These are phyloP conservation scores for Chara braunii DNA, from an alignment of 139 green algal species.

Conservation along the genomic window DNA sequence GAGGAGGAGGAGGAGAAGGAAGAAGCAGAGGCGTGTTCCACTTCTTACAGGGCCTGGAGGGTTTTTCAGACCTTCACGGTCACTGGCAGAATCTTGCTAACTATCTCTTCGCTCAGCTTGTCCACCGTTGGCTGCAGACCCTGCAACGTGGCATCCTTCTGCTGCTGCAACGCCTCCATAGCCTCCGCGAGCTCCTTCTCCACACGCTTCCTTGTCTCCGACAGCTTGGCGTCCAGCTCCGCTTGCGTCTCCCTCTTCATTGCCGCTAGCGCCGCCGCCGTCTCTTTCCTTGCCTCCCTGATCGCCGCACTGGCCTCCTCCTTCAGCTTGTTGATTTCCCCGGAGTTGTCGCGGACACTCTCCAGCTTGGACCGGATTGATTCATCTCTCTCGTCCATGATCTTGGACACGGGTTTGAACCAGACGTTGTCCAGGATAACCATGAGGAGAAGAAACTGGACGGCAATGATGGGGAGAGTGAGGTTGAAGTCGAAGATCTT, in stretches of 20 bases:
- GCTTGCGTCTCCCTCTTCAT: slow-evolving; percentile 38
- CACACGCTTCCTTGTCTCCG: slow-evolving; percentile 28
- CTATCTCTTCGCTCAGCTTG: slow-evolving; percentile 38
- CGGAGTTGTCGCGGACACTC: slow-evolving; percentile 46
- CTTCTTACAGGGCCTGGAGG: background rate
- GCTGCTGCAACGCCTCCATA: slow-evolving; percentile 32
- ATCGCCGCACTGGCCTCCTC: slow-evolving; percentile 42
- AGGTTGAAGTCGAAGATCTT: slow-evolving; percentile 60
- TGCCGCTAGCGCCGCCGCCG: slow-evolving; percentile 1
- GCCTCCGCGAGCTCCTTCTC: slow-evolving; percentile 43
- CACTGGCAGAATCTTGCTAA: slow-evolving; percentile 46
- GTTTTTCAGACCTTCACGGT: slow-evolving; percentile 23
- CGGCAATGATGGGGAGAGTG: slow-evolving; percentile 49
- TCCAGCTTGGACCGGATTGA: slow-evolving; percentile 44
- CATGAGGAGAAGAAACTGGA: slow-evolving; percentile 52
- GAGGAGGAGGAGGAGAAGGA: background rate
- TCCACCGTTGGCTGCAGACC: slow-evolving; percentile 39
- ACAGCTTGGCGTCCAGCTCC: slow-evolving; percentile 35
- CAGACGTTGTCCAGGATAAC: slow-evolving; percentile 50
- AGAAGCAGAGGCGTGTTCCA: background rate
- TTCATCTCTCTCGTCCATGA: slow-evolving; percentile 51
- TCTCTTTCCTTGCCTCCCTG: slow-evolving; percentile 39
- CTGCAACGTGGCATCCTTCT: slow-evolving; percentile 34
- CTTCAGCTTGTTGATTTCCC: slow-evolving; percentile 43
- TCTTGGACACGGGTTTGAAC: slow-evolving; percentile 49